These are phyloP conservation scores for Rhodocollybia butyracea DNA, from an alignment of 768 basidiomycete genomes.

Conservation along the genomic window DNA sequence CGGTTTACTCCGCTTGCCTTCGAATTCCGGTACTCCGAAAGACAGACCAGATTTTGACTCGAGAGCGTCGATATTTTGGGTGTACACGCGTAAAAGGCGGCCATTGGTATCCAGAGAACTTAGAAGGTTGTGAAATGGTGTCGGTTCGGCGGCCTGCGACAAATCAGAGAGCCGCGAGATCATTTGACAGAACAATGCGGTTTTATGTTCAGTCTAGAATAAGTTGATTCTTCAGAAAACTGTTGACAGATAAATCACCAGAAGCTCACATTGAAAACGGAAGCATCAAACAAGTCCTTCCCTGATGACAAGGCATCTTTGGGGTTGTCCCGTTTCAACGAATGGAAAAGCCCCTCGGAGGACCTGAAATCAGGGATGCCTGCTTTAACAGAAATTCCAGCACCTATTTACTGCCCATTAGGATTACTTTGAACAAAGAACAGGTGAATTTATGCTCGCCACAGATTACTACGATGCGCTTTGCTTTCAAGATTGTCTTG, in stretches of 20 bases:
- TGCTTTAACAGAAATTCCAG: slow-evolving; percentile 84
- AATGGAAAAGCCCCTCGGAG: slow-evolving; percentile 73
- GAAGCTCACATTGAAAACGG: slow-evolving; percentile 74
- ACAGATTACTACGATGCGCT: slow-evolving; percentile 81
- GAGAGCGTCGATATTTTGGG: slow-evolving; percentile 91
- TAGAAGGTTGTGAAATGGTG: slow-evolving; percentile 76
- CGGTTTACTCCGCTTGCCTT: slow-evolving; percentile 51
- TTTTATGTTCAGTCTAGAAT: slow-evolving; percentile 67
- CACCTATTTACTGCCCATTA: slow-evolving; percentile 44
- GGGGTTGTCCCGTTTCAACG: slow-evolving; percentile 75
- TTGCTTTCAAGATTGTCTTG: slow-evolving; percentile 73
- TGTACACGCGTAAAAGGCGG: slow-evolving; percentile 81
- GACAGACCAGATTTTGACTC: slow-evolving; percentile 85
- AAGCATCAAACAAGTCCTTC: slow-evolving; percentile 88
- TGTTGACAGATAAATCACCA: neutral
- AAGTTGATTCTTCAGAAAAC: neutral
- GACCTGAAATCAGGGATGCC: slow-evolving; percentile 92
- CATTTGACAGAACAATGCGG: slow-evolving; percentile 83
- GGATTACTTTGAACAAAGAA: slow-evolving; percentile 9
- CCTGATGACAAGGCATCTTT: slow-evolving; percentile 68
- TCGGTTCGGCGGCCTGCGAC: slow-evolving; percentile 70
- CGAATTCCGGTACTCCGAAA: slow-evolving; percentile 77
- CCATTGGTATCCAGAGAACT: slow-evolving; percentile 73
- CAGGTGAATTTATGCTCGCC: slow-evolving; percentile 45
- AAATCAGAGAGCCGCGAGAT: slow-evolving; percentile 78